Evolutionary conservation across 768 basidiomycete genomes (phyloP), one percentile per base, ranked within the genome.

Genomic region (Tulasnella sp.): DNA sequence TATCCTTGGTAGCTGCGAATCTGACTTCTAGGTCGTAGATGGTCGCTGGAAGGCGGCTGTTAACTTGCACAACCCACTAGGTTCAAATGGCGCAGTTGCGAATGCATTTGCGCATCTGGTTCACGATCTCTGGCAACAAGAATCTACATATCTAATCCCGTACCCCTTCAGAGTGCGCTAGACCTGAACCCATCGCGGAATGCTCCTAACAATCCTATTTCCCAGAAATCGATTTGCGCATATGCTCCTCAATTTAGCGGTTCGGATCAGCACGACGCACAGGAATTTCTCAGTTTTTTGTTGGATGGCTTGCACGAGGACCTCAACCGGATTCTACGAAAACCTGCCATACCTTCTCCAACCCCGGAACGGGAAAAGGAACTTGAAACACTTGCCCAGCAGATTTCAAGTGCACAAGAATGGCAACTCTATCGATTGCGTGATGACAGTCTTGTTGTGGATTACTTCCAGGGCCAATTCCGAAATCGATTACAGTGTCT

Each of bases 381-480:
- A 83, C 89, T 99, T 34, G 97, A 99, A 85, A 89, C 90, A 75
- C 86, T 98, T 27, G 93, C 97, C 10, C 89, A 91, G 9, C 94
- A 96, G 84, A 89, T 98, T 81, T 96, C 96, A 27, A 93, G 94
- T 84, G 93, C 95, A 82, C 90, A 94, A 83, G 97, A 98, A 86
- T 99, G 97, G 97, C 88, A 90, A 81, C 89, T 92, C 52, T 99
- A 98, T 88, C 91, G 91, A 84, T 90, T 91, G 87, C 89, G 94
- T 78, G 96, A 98, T 84, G 95, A 99, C 84, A 95, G 94, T 83
- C 86, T 99, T 77, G 92, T 99, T 76, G 98, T 99, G 39, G 97
- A 98, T 85, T 94, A 93, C 84, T 98, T 99, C 88, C 97, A 99
- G 86, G 97, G 97, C 16, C 98, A 99, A 85, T 98, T 98, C 85